Percentiles rank a stretch among this genome's conserved stretches.
phyloP scores from a whole-genome alignment of 176 grass and related monocot genomes.

The Phoenix roebelenii region DNA sequence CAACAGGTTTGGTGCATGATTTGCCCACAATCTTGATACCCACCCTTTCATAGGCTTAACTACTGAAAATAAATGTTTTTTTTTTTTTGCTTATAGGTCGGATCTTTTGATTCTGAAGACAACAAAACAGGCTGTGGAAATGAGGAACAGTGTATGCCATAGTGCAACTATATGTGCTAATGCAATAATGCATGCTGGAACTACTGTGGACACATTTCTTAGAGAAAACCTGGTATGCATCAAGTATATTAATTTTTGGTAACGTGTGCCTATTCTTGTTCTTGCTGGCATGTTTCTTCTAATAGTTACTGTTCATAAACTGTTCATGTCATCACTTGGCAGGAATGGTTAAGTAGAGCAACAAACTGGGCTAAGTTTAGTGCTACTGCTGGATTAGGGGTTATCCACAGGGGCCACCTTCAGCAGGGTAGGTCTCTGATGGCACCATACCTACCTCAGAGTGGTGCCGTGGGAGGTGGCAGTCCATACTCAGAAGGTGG shows the following conservation, averaged over 20 bases:
- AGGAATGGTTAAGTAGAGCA: conserved; percentile 99
- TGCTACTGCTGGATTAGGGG: conserved; percentile 87
- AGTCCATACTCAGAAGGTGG: conserved; percentile 99
- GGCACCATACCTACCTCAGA: conserved; percentile 98
- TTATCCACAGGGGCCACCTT: conserved; percentile 97
- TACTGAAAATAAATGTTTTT: not conserved
- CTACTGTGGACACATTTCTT: conserved; percentile 96
- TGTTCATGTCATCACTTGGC: conserved; percentile 16
- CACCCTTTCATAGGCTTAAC: not conserved
- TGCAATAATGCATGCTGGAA: conserved; percentile 98
- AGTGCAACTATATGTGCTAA: conserved; percentile 97
- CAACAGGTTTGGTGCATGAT: conserved; percentile 50
- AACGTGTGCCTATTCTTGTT: too few relatives aligned
- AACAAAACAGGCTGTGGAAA: conserved; percentile 98
- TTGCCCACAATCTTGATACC: not conserved
- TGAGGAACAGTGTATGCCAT: conserved; percentile 99
- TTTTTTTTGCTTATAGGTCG: conserved; percentile 44
- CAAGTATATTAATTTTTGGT: too few relatives aligned
- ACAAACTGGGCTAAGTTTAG: conserved; percentile 99
- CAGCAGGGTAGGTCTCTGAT: conserved; percentile 96
- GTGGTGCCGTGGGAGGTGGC: conserved; percentile 76
- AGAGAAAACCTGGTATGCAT: conserved; percentile 86
- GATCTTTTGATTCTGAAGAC: conserved; percentile 98
- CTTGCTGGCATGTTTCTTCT: too few relatives aligned
- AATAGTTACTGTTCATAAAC: not conserved